These are phyloP conservation scores for Chamaecrista fasciculata DNA, from an alignment of 306 rosid species.

Conservation along the genomic window DNA sequence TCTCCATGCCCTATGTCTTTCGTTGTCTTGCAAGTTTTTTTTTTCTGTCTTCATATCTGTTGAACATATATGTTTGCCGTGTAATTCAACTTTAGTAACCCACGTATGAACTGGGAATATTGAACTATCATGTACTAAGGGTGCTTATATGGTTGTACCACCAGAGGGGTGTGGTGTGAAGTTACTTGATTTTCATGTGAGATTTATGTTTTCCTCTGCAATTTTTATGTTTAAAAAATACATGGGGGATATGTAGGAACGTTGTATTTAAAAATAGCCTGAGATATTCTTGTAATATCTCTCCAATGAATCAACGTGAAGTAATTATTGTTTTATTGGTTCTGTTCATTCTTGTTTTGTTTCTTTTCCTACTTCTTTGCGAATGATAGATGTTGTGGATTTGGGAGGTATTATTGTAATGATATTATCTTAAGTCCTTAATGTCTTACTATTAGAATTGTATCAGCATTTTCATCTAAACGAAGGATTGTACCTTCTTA, in stretches of 20 bases:
- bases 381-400: background rate
- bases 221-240: background rate
- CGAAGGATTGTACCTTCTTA: background rate
- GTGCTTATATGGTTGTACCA: background rate
- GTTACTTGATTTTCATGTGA: background rate
- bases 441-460: background rate
- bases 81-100: background rate
- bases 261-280: background rate
- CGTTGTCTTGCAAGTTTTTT: background rate
- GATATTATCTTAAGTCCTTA: background rate
- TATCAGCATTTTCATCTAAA: no score
- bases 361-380: background rate
- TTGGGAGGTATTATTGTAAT: background rate
- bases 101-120: background rate
- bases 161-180: background rate
- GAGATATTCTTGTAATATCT: background rate
- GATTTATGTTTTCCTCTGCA: background rate
- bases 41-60: background rate
- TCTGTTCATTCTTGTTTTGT: background rate
- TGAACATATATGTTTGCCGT: background rate
- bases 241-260: background rate
- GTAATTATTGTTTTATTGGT: background rate
- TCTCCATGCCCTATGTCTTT: conserved; percentile 1
- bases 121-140: background rate
- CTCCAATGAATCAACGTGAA: background rate